phyloP scores from a whole-genome alignment of 2,329 filamentous ascomycete species.

The Fusarium ambrosium region DNA sequence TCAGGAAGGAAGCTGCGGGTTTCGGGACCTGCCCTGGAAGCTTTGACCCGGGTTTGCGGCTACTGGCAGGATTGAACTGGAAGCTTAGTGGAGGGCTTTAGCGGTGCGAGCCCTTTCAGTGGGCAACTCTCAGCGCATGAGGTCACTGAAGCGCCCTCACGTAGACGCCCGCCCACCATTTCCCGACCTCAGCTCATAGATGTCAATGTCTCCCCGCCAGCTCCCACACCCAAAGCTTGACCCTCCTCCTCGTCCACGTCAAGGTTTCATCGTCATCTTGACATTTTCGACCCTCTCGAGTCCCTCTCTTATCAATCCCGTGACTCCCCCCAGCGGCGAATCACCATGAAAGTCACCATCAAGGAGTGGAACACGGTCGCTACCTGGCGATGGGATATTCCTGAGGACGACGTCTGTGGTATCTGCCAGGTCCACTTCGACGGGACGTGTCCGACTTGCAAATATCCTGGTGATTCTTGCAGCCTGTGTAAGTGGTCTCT shows the following conservation, averaged over 20 bases:
- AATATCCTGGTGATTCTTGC: conserved; percentile 97
- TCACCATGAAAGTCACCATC: conserved; percentile 92
- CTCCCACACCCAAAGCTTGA: conserved; percentile 20
- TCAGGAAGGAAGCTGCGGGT: conserved; percentile 10
- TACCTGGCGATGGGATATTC: conserved; percentile 97
- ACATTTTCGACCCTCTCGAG: conserved; percentile 18
- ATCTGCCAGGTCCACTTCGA: conserved; percentile 99
- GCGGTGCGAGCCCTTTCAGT: conserved; percentile 32
- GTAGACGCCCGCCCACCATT: conserved; percentile 21
- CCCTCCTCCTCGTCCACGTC: conserved; percentile 14
- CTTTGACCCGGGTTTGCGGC: conserved; percentile 42
- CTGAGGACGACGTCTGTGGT: conserved; percentile 96
- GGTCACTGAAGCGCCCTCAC: conserved; percentile 39
- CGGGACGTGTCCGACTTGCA: conserved; percentile 97
- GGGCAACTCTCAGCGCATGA: conserved; percentile 39
- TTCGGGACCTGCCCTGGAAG: conserved; percentile 35
- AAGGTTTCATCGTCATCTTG: conserved; percentile 31
- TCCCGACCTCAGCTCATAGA: conserved; percentile 27
- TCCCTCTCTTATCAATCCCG: conserved; percentile 11
- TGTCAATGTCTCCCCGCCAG: conserved; percentile 10
- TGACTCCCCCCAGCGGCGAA: conserved; percentile 23
- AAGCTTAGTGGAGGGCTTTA: conserved; percentile 14
- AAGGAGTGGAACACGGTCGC: conserved; percentile 94
- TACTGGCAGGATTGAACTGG: neutral
- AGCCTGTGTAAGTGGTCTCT: conserved; percentile 76